Base-by-base conservation (phyloP, 306 rosid genomes). In the Pyrus betulifolia region DNA sequence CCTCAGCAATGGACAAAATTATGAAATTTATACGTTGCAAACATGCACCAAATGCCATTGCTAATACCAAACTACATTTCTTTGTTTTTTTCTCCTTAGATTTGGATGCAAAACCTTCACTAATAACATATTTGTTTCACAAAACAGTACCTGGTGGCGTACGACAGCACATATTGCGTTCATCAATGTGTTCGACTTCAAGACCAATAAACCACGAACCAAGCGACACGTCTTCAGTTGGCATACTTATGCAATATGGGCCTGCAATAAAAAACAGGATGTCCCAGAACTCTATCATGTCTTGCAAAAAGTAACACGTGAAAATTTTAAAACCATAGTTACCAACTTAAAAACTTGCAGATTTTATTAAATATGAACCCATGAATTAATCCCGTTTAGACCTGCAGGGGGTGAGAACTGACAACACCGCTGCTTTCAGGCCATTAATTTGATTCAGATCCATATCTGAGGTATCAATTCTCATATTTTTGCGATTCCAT, bases 161-260 rank as follows among this genome's bases (percentile, higher is more conserved):
- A 31, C 99, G 97, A 57, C 99, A 95, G 80, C 99, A 95, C 99
- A 95, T 95, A 76, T 77, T 95, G 72, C 96, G 97, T 28, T 95
- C 99, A 70, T 95, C 97, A 51, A 95, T 95, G 77, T 95, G 97
- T 84, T 92, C 99, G 28, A 88, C 98, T 88, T 95, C 99, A 49
- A 95, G 97, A 67, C 99, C 99, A 58, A 95, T 92, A 72, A 95
- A 89, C 97, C 99, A 95, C 19, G 99, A 76, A 83, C 99, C 99
- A 31, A 95, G 99, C 1, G 99, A 91, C 81, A 95, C 99, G 23
- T 95, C 99, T 91, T 95, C 99, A 76, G n/a, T 95, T 95, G n/a
- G 99, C 97, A 80, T 77, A 95, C 85, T 91, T 95, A 38, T 95
- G 99, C 82, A 95, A 77, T 81, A 95, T 92, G 3, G 88, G 97